Evolutionary conservation across 2,329 filamentous ascomycete genomes (phyloP), one percentile per base, ranked within the genome.

Genomic region (Penicillium sp.): DNA sequence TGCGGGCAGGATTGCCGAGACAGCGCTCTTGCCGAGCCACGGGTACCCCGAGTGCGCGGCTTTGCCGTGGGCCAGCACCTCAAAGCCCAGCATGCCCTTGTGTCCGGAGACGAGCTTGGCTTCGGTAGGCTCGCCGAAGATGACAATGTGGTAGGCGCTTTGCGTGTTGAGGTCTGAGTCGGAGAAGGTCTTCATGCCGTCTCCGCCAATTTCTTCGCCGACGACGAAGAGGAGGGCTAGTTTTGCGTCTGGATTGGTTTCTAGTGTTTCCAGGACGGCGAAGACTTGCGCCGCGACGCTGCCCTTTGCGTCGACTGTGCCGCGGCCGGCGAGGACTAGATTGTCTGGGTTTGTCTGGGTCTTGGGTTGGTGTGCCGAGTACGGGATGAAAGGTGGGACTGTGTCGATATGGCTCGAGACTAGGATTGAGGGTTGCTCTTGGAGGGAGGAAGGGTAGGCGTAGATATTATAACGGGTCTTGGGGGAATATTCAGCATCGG

Each of bases 81-180:
- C 78, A 69, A 92, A 89, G 46, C 83, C 83, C 4, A 92, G 73
- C 57, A 88, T 89, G 41, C 95, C 94, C 79, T 99, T 98, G 82
- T 98, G 94, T 2, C 94, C 95, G 56, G 90, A 88, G 0, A 92
- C 92, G 19, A 98, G 87, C 75, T 90, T 91, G 66, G 88, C 85
- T 69, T 96, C 92, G 0, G 95, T 99, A 0, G 94, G 94, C 74
- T 99, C 95, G 41, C 95, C 94, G 70, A 97, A 98, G 69, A 95
- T 89, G 68, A 91, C 87, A 3, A 91, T 86, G 36, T 88, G 83
- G 79, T 86, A 88, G 18, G 65, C 66, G 16, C 58, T 79, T 70
- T 71, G 54, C 61, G 53, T 78, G 68, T 87, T 82, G 75, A 83
- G 68, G 59, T 75, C 40, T 66, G 81, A 80, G 7, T 73, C 55